These are phyloP conservation scores for Symbiotaphrina buchneri DNA, from an alignment of 495 filamentous ascomycete species.

Conservation along the genomic window DNA sequence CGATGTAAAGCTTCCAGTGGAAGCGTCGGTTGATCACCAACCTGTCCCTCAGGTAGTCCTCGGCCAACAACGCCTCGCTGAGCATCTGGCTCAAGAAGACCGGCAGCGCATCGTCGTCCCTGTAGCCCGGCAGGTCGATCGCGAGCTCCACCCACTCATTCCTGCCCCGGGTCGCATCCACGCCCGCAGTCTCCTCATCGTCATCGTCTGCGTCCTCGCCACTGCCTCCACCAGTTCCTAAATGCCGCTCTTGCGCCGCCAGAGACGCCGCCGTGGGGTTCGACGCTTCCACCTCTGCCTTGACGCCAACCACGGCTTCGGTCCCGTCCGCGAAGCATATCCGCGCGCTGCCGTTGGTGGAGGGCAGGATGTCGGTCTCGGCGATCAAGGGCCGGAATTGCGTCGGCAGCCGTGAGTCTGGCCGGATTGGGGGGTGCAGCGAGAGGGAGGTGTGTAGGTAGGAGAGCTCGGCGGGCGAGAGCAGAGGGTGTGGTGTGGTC, in stretches of 20 bases:
- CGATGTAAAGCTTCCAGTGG: slow-evolving; percentile 92
- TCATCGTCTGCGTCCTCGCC: too few relatives aligned
- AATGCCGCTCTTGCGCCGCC: slow-evolving; percentile 8
- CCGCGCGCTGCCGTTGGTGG: slow-evolving; percentile 76
- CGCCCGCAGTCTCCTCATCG: slow-evolving; percentile 6
- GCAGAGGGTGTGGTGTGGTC: slow-evolving; percentile 17
- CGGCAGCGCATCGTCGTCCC: slow-evolving; percentile 80
- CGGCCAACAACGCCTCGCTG: slow-evolving; percentile 61
- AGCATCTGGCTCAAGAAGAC: slow-evolving; percentile 76
- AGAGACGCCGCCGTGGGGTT: slow-evolving; percentile 1
- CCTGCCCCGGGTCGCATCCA: slow-evolving; percentile 10
- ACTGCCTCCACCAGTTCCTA: too few relatives aligned
- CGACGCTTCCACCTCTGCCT: slow-evolving; percentile 59
- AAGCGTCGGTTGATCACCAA: slow-evolving; percentile 71
- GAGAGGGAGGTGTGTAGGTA: slow-evolving; percentile 82
- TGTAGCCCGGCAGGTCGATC: slow-evolving; percentile 64
- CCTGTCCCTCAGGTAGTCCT: slow-evolving; percentile 20
- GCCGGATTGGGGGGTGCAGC: slow-evolving; percentile 59
- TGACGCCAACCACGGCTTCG: slow-evolving; percentile 86
- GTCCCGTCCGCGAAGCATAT: slow-evolving; percentile 89
- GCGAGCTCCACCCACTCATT: slow-evolving; percentile 61
- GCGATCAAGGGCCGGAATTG: slow-evolving; percentile 83
- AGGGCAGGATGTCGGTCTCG: slow-evolving; percentile 72
- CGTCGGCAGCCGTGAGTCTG: slow-evolving; percentile 59
- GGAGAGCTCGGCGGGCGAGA: slow-evolving; percentile 89